Evolutionary conservation across 2,329 filamentous ascomycete species (phyloP).

Genomic region (Neurospora crassa): DNA sequence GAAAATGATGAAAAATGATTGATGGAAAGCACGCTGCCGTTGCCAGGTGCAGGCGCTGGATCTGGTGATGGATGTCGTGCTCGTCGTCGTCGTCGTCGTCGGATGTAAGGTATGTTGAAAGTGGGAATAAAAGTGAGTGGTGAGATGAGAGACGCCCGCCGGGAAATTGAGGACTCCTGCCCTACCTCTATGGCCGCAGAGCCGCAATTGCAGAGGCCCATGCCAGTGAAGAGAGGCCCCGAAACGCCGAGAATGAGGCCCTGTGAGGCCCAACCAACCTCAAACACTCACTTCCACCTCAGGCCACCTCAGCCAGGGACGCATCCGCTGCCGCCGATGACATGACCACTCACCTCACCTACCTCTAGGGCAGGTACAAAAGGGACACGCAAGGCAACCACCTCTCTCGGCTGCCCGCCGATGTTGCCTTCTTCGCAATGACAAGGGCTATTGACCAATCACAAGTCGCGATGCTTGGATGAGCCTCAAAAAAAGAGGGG

Average conservation of each 20-base stretch:
- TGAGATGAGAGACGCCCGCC: not conserved
- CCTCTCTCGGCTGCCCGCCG: not conserved
- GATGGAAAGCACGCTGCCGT: not conserved
- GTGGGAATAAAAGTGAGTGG: not conserved
- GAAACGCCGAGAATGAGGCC: not conserved
- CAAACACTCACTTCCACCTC: not conserved
- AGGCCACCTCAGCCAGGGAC: not conserved
- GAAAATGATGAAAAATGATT: not conserved
- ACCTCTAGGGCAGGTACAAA: not conserved
- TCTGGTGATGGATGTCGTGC: not conserved
- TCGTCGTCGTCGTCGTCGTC: not conserved
- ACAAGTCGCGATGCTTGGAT: not conserved
- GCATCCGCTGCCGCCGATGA: not conserved
- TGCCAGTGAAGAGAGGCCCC: not conserved
- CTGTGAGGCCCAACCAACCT: not conserved
- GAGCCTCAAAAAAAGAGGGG: not conserved
- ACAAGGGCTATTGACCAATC: not conserved
- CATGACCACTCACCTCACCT: not conserved
- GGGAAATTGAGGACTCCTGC: not conserved
- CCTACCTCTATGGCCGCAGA: not conserved
- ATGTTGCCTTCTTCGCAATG: not conserved
- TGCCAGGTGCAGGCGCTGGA: not conserved
- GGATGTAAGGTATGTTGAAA: not conserved
- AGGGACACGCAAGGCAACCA: not conserved
- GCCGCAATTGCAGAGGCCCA: not conserved